Evolutionary conservation across 2,329 filamentous ascomycete species (phyloP), one percentile per base, ranked within the genome.

Genomic region (Zasmidium angulare): DNA sequence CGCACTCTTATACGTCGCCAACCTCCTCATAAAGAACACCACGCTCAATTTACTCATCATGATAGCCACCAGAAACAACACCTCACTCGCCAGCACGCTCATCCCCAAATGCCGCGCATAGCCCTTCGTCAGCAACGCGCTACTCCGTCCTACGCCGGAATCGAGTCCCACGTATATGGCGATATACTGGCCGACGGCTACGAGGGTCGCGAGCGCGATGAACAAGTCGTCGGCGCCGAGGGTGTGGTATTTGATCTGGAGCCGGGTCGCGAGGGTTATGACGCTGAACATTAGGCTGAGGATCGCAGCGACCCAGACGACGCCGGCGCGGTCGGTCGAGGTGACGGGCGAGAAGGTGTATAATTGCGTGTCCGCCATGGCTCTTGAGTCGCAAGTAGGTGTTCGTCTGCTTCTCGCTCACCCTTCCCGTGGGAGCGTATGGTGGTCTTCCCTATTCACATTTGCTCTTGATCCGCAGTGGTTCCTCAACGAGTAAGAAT

Each of bases 1-100:
- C 17, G 36, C 51, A 22, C 61, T 63, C 46, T 61, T 62, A 17
- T 72, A 67, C 10, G 63, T 64, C 19, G 69, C 68, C 17, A 73
- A 61, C 7, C 71, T 65, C 50, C 68, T 68, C 63, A 73, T 67
- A 24, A 73, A 68, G 22, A 66, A 63, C 11, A 71, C 63, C 53
- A 73, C 68, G 20, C 69, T 69, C 56, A 62, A 58, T 59, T 73
- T 73, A 23, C 70, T 66, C 26, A 69, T 58, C 14, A 60, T 64
- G 19, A 71, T 51, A 7, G 66, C 53, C 11, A 66, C 21, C 24
- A 73, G 66, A 55, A 71, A 66, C 23, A 72, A 58, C 17, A 70
- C 62, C 40, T 68, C 62, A 22, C 66, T 66, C 12, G 66, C 65
- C 50, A 71, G 64, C 4, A 69, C 67, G 3, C 65, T 59, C 43